Percentiles rank a stretch among this genome's conserved stretches.
phyloP scores from a whole-genome alignment of 192 early-diverging fungal genomes.

The Coemansia sp. region DNA sequence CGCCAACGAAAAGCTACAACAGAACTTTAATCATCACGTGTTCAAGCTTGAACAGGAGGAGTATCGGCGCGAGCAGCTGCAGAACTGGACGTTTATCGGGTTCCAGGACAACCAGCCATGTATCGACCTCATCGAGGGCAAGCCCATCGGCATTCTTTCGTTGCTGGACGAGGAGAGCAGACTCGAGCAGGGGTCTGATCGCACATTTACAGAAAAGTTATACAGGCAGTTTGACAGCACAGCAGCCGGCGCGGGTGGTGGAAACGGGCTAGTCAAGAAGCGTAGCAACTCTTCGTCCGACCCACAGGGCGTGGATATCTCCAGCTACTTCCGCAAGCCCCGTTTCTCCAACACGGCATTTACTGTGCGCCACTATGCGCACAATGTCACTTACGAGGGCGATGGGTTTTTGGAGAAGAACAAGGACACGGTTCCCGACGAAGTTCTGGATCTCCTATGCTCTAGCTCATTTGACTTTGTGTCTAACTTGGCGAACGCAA shows the following conservation, averaged over 20 bases:
- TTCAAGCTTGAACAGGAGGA: slow-evolving; percentile 75
- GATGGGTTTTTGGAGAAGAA: slow-evolving; percentile 98
- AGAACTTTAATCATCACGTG: slow-evolving; percentile 69
- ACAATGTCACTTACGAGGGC: slow-evolving; percentile 92
- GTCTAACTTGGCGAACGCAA: slow-evolving; percentile 16
- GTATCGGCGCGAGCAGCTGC: slow-evolving; percentile 89
- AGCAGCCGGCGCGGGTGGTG: background rate
- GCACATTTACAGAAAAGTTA: slow-evolving; percentile 54
- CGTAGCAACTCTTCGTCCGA: slow-evolving; percentile 2
- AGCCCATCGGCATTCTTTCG: slow-evolving; percentile 84
- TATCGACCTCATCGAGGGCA: slow-evolving; percentile 97
- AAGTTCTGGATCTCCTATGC: slow-evolving; percentile 57
- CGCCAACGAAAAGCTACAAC: slow-evolving; percentile 86
- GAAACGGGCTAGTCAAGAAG: background rate
- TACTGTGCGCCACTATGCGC: slow-evolving; percentile 92
- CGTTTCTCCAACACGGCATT: slow-evolving; percentile 89
- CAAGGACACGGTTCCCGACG: slow-evolving; percentile 94
- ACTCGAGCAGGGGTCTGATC: slow-evolving; percentile 52
- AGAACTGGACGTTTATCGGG: slow-evolving; percentile 93
- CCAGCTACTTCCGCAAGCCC: slow-evolving; percentile 82
- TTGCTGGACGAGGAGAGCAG: slow-evolving; percentile 82
- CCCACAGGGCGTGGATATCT: background rate
- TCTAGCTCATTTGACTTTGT: slow-evolving; percentile 46
- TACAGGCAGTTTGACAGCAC: slow-evolving; percentile 35
- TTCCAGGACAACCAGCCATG: slow-evolving; percentile 98